Evolutionary conservation across 2,329 filamentous ascomycete genomes (phyloP).

Genomic region (Pseudocercospora ulei): DNA sequence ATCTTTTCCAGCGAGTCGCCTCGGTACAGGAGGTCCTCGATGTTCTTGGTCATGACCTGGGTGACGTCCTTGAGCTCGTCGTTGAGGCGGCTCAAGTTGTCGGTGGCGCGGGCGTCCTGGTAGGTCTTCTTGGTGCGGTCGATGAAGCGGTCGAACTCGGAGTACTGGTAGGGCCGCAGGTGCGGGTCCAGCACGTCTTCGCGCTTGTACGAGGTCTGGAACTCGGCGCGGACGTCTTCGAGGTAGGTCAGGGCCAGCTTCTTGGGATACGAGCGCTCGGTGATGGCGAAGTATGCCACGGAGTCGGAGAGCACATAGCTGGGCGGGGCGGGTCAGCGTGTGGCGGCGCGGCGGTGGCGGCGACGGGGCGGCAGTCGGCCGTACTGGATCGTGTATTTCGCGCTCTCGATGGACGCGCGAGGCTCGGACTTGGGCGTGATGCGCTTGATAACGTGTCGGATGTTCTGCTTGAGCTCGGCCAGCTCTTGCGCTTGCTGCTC

Average conservation of each 20-base stretch:
- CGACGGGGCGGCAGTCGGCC: slow-evolving; percentile 28
- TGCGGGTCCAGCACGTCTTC: slow-evolving; percentile 62
- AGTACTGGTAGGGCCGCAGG: slow-evolving; percentile 87
- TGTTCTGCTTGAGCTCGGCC: slow-evolving; percentile 77
- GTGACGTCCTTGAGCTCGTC: slow-evolving; percentile 96
- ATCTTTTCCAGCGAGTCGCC: slow-evolving; percentile 92
- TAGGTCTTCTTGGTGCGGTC: slow-evolving; percentile 86
- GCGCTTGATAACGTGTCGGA: slow-evolving; percentile 80
- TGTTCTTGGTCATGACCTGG: slow-evolving; percentile 99
- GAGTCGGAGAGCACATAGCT: slow-evolving; percentile 78
- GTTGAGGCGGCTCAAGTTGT: slow-evolving; percentile 91
- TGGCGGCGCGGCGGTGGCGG: background rate
- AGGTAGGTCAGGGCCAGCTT: slow-evolving; percentile 99
- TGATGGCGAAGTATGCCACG: slow-evolving; percentile 87
- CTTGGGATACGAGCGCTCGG: slow-evolving; percentile 85
- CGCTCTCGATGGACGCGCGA: slow-evolving; percentile 84
- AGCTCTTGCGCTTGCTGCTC: slow-evolving; percentile 72
- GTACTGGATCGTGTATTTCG: slow-evolving; percentile 76
- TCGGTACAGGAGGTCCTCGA: slow-evolving; percentile 90
- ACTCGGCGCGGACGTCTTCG: slow-evolving; percentile 80
- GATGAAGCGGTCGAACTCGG: slow-evolving; percentile 98
- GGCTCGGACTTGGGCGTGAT: slow-evolving; percentile 80
- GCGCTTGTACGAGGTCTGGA: slow-evolving; percentile 70
- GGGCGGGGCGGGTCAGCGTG: slow-evolving; percentile 23
- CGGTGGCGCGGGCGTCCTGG: slow-evolving; percentile 77